Evolutionary conservation across 2,329 filamentous ascomycete genomes (phyloP), one percentile per base, ranked within the genome.

Genomic region (Huntiella bhutanensis): DNA sequence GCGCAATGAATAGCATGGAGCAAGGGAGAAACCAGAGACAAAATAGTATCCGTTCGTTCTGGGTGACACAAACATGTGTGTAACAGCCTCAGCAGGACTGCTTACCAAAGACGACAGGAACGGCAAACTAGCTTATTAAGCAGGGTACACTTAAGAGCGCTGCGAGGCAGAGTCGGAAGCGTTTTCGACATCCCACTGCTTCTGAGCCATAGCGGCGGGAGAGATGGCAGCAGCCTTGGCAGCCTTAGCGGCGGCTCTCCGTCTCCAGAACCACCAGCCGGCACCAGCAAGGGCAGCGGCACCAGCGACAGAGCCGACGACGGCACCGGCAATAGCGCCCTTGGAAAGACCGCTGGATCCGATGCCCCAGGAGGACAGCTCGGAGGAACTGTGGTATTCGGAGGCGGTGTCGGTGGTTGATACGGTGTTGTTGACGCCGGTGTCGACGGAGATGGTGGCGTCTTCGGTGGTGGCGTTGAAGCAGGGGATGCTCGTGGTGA

Each of bases 321-420:
- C 80, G 49, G 83, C 78, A 1, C 82, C 82, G 2, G 82, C 82
- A 55, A 87, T 84, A 15, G 74, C 71, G 37, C 80, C 81, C 15
- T 73, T 73, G 11, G 75, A 77, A 8, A 86, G 64, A 2, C 57
- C 58, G 45, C 53, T 52, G 49, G 46, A 53, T 2, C 40, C 45
- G 44, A 32, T n/a, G 15, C 41, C 28, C 41, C 41, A 48, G 10
- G 46, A 8, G 4, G 8, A 19, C 22, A 48, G 19, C 12, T 44
- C 22, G 5, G 40, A 22, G 7, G 34, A 40, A 2, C 22, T 28
- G 28, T 48, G 46, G 35, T 43, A 54, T 37, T 51, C 54, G 16
- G 55, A 52, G 28, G 55, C 53, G 19, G 55, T 49, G 52, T 51
- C 41, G 41, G 51, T 34, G 36, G 43, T 45, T 13, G 51, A 51